Percentiles rank a stretch among this genome's conserved stretches.
These are phyloP conservation scores for Carex cristatella DNA, from an alignment of 176 grass and related monocot genomes.

Conservation along the genomic window DNA sequence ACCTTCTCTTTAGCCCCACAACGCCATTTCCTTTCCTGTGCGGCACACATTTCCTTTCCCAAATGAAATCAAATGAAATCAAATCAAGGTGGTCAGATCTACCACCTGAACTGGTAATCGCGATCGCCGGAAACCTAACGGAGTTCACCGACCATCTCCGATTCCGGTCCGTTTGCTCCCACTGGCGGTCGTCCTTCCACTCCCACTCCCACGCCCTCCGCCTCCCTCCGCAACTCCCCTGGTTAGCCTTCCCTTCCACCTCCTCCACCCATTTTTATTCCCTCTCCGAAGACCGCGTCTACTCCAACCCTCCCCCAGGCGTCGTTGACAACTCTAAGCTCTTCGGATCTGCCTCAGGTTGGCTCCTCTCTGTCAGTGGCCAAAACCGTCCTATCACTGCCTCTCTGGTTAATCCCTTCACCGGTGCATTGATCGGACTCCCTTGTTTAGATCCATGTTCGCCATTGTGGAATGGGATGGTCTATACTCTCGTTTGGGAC, in stretches of 20 bases:
- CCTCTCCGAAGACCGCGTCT: neutral
- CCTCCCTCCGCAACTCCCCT: neutral
- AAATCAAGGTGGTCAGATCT: constrained; percentile 10
- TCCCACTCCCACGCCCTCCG: neutral
- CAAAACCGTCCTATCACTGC: neutral
- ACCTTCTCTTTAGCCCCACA: too few relatives aligned
- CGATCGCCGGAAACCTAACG: neutral
- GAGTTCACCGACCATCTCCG: constrained; percentile 12
- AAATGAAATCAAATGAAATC: neutral
- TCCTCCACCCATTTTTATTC: neutral
- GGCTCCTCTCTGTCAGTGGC: neutral
- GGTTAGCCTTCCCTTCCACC: neutral
- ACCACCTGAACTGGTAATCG: neutral
- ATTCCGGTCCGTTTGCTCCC: constrained; percentile 10
- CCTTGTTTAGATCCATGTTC: neutral
- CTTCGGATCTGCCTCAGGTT: neutral
- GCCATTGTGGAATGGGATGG: too few relatives aligned
- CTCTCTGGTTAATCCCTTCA: constrained; percentile 6
- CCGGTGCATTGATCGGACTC: neutral
- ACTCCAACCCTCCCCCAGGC: neutral
- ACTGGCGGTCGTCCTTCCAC: constrained; percentile 1
- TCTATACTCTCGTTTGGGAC: neutral
- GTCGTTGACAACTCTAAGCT: neutral
- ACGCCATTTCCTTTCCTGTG: too few relatives aligned
- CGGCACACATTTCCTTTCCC: too few relatives aligned